A percentile compares a stretch with the other conserved stretches of the same genome.
Evolutionary conservation across 208 protist species (phyloP).

Genomic region (Trypanosoma platydactyli): DNA sequence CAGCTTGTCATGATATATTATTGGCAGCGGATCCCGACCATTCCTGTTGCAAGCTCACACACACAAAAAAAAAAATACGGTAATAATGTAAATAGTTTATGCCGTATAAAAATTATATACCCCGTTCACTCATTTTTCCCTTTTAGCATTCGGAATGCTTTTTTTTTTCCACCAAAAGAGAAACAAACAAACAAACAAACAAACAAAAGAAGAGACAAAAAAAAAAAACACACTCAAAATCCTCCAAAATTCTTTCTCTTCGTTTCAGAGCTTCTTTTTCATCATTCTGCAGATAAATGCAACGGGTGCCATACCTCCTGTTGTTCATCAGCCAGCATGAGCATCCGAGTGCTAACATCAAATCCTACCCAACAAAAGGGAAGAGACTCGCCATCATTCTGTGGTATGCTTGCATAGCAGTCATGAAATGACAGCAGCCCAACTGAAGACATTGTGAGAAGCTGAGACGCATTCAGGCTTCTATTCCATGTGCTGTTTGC

Average conservation of each 20-base stretch:
- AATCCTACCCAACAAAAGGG: conserved; percentile 71
- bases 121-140: too few relatives aligned
- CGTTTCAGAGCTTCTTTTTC: not conserved
- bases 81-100: too few relatives aligned
- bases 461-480: not conserved
- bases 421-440: conserved; percentile 7
- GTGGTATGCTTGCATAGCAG: not conserved
- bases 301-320: conserved; percentile 56
- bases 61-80: too few relatives aligned
- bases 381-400: conserved; percentile 14
- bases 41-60: too few relatives aligned
- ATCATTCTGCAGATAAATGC: conserved; percentile 32
- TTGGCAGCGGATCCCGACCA: too few relatives aligned
- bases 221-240: too few relatives aligned
- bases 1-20: too few relatives aligned
- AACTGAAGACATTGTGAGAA: conserved; percentile 14
- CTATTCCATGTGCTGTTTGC: not conserved
- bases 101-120: too few relatives aligned
- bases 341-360: conserved; percentile 28
- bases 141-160: too few relatives aligned
- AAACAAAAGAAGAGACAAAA: too few relatives aligned
- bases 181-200: too few relatives aligned
- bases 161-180: too few relatives aligned
- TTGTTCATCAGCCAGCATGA: conserved; percentile 50
- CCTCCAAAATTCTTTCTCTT: not conserved